Conservation (phyloP, 2,329 filamentous ascomycete species). For the Cladosporium sp. region DNA sequence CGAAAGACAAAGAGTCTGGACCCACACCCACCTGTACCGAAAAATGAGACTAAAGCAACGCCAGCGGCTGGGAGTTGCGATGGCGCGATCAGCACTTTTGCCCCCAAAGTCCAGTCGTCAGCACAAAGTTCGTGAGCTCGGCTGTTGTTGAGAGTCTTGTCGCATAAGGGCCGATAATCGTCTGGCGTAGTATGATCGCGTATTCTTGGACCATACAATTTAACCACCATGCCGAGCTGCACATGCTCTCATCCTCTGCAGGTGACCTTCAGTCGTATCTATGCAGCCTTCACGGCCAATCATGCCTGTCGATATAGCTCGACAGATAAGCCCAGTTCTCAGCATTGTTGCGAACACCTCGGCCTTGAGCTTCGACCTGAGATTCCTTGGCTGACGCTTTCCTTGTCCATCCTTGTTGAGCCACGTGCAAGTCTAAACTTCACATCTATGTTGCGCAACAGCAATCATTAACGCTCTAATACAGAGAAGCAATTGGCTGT, state of each 20-base stretch:
- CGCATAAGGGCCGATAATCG: conserved; percentile 1
- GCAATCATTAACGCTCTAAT: too few species aligned
- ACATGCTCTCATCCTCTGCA: not conserved
- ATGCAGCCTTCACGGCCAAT: not conserved
- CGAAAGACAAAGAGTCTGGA: not conserved
- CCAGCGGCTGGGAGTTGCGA: conserved; percentile 1
- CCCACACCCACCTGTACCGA: conserved; percentile 5
- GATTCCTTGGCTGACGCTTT: not conserved
- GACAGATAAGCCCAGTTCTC: not conserved
- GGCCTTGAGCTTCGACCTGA: too few species aligned
- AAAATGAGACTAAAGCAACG: conserved; percentile 2
- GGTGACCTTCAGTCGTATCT: not conserved
- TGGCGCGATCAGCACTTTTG: conserved; percentile 8
- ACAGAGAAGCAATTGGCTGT: too few species aligned
- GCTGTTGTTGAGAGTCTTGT: not conserved
- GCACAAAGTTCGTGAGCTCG: not conserved
- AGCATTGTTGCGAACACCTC: not conserved
- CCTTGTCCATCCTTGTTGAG: not conserved
- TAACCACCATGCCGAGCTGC: not conserved
- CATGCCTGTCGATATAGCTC: not conserved
- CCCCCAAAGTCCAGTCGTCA: not conserved
- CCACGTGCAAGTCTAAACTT: not conserved
- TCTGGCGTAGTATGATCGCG: not conserved
- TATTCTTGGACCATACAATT: not conserved
- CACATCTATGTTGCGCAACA: too few species aligned